These are phyloP conservation scores for Ogataea trehaloabstinens DNA, from an alignment of 805 yeast species.

Conservation along the genomic window DNA sequence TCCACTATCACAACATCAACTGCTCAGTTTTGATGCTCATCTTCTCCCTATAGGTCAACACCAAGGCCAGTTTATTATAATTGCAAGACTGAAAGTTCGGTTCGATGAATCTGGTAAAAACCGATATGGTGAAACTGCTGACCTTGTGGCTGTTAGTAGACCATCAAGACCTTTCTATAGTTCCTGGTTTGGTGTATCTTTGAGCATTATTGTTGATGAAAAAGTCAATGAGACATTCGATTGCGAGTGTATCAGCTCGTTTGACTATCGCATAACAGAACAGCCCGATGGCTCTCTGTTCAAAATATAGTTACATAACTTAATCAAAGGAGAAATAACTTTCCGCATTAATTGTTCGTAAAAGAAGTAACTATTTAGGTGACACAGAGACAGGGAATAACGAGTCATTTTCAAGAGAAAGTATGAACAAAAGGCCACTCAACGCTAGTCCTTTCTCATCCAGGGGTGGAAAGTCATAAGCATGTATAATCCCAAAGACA, in stretches of 20 bases:
- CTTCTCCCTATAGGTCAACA: constrained; percentile 44
- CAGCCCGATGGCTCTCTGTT: constrained; percentile 52
- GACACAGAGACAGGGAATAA: constrained; percentile 1
- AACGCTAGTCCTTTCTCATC: constrained; percentile 7
- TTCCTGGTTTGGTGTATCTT: constrained; percentile 64
- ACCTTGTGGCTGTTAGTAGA: constrained; percentile 35
- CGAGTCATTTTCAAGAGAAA: too few species aligned
- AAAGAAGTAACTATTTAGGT: constrained; percentile 1
- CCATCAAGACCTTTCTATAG: constrained; percentile 59
- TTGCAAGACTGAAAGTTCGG: constrained; percentile 54
- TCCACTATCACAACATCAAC: constrained; percentile 59
- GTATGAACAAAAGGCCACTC: neutral
- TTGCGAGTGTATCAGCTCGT: constrained; percentile 51
- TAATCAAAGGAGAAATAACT: constrained; percentile 2
- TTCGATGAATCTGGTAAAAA: constrained; percentile 77
- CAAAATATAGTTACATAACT: constrained; percentile 7
- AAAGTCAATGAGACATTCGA: constrained; percentile 35
- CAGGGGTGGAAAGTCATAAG: constrained; percentile 17
- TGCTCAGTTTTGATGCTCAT: constrained; percentile 67
- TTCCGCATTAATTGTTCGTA: constrained; percentile 2
- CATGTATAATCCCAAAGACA: constrained; percentile 15
- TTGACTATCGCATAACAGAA: constrained; percentile 66
- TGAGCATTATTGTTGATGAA: constrained; percentile 61
- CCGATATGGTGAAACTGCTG: constrained; percentile 62
- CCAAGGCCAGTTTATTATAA: constrained; percentile 35